phyloP scores from a whole-genome alignment of 371 early-diverging fungal species.

The Mucor saturninus region DNA sequence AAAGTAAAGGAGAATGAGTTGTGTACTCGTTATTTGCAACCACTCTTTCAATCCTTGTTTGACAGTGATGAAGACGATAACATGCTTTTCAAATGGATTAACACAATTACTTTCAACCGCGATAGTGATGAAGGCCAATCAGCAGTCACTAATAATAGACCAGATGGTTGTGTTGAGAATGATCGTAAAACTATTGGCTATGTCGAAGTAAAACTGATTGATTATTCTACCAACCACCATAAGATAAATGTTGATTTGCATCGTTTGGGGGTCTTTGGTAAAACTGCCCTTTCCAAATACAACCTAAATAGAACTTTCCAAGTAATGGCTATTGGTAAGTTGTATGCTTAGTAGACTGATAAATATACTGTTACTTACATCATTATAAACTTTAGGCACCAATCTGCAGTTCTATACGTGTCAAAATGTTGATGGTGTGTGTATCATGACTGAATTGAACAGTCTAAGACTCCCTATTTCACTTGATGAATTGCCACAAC shows the following conservation, averaged over 20 bases:
- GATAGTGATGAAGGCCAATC: slow-evolving; percentile 6
- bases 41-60: slow-evolving; percentile 19
- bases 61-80: slow-evolving; percentile 14
- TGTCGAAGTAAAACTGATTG: slow-evolving; percentile 18
- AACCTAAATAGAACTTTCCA: slow-evolving; percentile 11
- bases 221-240: slow-evolving; percentile 15
- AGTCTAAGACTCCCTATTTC: slow-evolving; percentile 13
- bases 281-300: slow-evolving; percentile 16
- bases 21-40: slow-evolving; percentile 16
- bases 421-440: slow-evolving; percentile 18
- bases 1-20: slow-evolving; percentile 16
- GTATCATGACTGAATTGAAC: slow-evolving; percentile 21
- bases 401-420: slow-evolving; percentile 12
- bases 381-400: slow-evolving; percentile 22
- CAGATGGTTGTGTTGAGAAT: slow-evolving; percentile 22
- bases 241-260: slow-evolving; percentile 19
- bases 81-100: slow-evolving; percentile 21
- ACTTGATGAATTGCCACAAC: slow-evolving; percentile 17
- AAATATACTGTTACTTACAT: slow-evolving; percentile 10
- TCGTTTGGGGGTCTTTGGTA: no score
- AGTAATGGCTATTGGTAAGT: slow-evolving; percentile 25
- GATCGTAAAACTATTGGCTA: slow-evolving; percentile 15
- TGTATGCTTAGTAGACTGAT: slow-evolving; percentile 11
- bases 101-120: slow-evolving; percentile 12
- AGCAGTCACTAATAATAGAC: slow-evolving; percentile 18